Percentiles rank a stretch among this genome's conserved stretches.
Evolutionary conservation across 2,329 filamentous ascomycete species (phyloP).

Genomic region (Chaetomiaceae sp.): DNA sequence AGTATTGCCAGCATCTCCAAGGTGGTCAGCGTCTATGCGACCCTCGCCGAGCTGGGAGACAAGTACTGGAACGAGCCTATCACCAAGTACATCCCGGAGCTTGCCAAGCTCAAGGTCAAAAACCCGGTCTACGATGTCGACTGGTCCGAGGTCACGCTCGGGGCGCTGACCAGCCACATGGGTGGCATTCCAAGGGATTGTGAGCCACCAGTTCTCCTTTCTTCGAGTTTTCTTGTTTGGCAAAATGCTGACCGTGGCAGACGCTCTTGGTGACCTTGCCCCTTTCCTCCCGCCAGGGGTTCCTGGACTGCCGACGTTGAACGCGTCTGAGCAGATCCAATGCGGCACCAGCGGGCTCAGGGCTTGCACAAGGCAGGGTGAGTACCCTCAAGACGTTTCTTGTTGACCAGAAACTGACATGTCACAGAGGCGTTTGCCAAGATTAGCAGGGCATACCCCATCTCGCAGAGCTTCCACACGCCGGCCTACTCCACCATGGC

Average conservation of each 20-base stretch:
- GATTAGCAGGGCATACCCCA: constrained; percentile 27
- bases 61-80: constrained; percentile 36
- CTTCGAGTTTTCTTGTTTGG: not conserved
- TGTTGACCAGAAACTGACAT: not conserved
- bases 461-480: constrained; percentile 28
- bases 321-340: constrained; percentile 7
- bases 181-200: constrained; percentile 21
- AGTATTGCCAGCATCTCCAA: constrained; percentile 41
- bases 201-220: constrained; percentile 4
- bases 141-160: constrained; percentile 25
- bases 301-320: constrained; percentile 15
- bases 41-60: constrained; percentile 37
- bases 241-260: not conserved
- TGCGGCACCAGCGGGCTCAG: constrained; percentile 7
- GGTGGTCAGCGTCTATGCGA: constrained; percentile 38
- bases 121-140: constrained; percentile 11
- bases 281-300: not conserved
- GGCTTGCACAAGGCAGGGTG: constrained; percentile 15
- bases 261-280: constrained; percentile 3
- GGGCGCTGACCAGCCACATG: constrained; percentile 22
- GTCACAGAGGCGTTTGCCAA: constrained; percentile 16
- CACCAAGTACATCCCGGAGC: constrained; percentile 38
- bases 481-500: constrained; percentile 33
- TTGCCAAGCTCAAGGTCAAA: constrained; percentile 22
- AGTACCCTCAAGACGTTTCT: not conserved